A percentile compares a stretch with the other conserved stretches of the same genome.
These are phyloP conservation scores for Cicer judaicum DNA, from an alignment of 306 rosid genomes.

Conservation along the genomic window DNA sequence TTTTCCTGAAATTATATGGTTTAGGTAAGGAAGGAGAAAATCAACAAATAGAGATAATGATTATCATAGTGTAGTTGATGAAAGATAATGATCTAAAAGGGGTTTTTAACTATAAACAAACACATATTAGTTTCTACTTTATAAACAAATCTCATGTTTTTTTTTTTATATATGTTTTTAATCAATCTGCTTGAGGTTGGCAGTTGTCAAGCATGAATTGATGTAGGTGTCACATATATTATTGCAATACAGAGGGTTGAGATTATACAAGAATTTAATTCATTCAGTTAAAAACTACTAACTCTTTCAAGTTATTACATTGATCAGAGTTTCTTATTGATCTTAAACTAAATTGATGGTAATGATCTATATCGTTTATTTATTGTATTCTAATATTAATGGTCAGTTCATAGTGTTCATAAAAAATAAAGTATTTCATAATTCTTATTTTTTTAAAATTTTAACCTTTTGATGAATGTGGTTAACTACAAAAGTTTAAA, in stretches of 20 bases:
- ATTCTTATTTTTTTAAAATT: neutral
- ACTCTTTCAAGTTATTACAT: slow-evolving; percentile 10
- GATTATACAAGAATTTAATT: neutral
- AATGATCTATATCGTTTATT: neutral
- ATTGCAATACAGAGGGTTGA: neutral
- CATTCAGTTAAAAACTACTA: neutral
- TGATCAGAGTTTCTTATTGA: slow-evolving; percentile 23
- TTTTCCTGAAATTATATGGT: neutral
- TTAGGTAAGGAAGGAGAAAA: slow-evolving; percentile 6
- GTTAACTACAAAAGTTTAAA: slow-evolving; percentile 2
- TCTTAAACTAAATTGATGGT: slow-evolving; percentile 14
- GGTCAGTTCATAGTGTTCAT: neutral
- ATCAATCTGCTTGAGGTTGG: slow-evolving; percentile 9
- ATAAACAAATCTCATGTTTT: neutral
- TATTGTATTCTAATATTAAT: slow-evolving; percentile 11
- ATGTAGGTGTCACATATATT: slow-evolving; percentile 15
- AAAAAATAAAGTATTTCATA: neutral
- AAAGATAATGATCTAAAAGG: neutral
- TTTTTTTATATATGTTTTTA: neutral
- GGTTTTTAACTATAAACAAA: neutral
- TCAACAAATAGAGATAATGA: neutral
- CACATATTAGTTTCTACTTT: slow-evolving; percentile 1
- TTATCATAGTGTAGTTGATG: neutral
- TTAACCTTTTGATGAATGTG: neutral
- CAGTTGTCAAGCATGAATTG: neutral